Base-by-base conservation (phyloP, 495 filamentous ascomycete genomes). In the Staphylotrichum longicolle region DNA sequence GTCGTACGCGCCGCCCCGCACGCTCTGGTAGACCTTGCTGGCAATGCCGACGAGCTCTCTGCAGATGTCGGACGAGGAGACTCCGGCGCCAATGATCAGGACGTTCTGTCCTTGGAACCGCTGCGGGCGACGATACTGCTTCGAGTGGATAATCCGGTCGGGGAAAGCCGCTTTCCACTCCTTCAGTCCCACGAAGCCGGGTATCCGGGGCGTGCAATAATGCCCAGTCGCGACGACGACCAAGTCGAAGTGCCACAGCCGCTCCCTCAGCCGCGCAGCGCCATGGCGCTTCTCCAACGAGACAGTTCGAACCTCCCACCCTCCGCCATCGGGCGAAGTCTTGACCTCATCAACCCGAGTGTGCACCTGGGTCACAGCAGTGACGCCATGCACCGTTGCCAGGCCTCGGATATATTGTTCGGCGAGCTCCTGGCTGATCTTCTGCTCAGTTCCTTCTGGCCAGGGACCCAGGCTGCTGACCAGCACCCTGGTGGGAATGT, bases 401-500 rank as follows among this genome's bases (percentile, higher is more conserved):
- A 82, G 83, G 47, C 80, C 75, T 57, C 84, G 80, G 27, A 90
- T 82, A 67, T 89, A 90, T 4, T 77, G 70, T 39, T 80, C 80
- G 8, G 86, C 74, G 4, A 80, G 72, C 20, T 66, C 60, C 62
- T 88, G 85, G 46, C 74, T 83, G 27, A 87, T 80, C 64, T 78
- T 82, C 49, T 78, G 77, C 9, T 76, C 78, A 0, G 84, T 88
- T 7, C 81, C 83, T 20, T 82, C 74, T 2, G 83, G 81, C 84
- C 86, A 89, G 0, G 74, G 66, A 55, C 81, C 81, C n/a, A 87
- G 75, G 57, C 77, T 84, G 30, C 82, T 81, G 44, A 77, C 72
- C 72, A 88, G 81, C 37, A 89, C 67, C 10, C 75, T 76, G 4
- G 85, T 88, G 7, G 85, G 77, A 9, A 90, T 82, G 69, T 90